Conservation (phyloP, 129 eudicot genomes). For the Oenanthe sinensis region DNA sequence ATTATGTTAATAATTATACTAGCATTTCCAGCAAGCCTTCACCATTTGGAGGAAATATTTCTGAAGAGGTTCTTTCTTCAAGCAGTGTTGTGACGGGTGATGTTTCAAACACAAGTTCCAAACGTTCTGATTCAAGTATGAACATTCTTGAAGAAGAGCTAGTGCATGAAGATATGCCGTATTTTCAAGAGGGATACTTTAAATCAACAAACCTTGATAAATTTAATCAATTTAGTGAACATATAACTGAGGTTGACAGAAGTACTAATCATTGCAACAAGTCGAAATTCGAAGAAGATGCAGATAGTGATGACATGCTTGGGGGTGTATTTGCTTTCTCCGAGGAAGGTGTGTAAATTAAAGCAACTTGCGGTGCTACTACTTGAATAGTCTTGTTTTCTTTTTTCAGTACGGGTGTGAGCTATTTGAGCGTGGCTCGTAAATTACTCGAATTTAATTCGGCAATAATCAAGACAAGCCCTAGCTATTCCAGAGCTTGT, state of each 20-base stretch:
- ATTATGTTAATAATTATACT: constrained; percentile 35
- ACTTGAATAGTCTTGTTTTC: background rate
- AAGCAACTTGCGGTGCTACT: background rate
- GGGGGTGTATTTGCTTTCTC: constrained; percentile 75
- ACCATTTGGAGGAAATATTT: constrained; percentile 23
- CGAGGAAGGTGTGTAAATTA: constrained; percentile 51
- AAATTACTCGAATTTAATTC: background rate
- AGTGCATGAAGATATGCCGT: constrained; percentile 46
- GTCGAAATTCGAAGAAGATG: constrained; percentile 54
- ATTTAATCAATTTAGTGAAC: constrained; percentile 24
- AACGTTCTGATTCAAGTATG: constrained; percentile 56
- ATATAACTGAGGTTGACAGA: constrained; percentile 34
- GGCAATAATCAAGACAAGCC: background rate
- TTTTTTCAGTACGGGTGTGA: background rate
- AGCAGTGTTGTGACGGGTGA: constrained; percentile 44
- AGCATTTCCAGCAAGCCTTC: constrained; percentile 19
- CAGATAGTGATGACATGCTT: constrained; percentile 60
- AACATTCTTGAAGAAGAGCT: constrained; percentile 41
- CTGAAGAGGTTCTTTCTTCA: constrained; percentile 32
- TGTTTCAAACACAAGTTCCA: constrained; percentile 49
- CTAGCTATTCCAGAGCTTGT: background rate
- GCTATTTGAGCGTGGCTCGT: background rate
- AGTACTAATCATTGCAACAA: constrained; percentile 33
- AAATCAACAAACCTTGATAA: constrained; percentile 31
- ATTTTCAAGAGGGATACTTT: constrained; percentile 47